Evolutionary conservation across 78 protist genomes (phyloP), one percentile per base, ranked within the genome.

Genomic region (Chrysochromulina tobinii): DNA sequence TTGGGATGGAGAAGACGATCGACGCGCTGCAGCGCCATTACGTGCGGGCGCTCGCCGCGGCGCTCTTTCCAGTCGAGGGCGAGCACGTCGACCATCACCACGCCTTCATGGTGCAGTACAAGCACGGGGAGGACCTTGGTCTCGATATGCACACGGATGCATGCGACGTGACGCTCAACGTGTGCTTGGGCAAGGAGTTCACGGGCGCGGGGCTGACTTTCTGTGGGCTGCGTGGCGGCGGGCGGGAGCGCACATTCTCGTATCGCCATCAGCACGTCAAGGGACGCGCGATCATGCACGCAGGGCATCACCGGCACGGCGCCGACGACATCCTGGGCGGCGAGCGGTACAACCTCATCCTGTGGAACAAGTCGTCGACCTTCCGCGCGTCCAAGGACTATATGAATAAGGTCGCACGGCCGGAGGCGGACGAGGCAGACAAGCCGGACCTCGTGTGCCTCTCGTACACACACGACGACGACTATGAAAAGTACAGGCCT

Each of bases 261-360:
- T 51, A 66, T 20, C 86, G 73, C 68, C 21, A 90, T 58, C 7
- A 58, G 38, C 96, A 95, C 86, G 50, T 1, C 1, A 66, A 57
- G 21, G 97, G 97, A 23, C 64, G 25, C 20, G 94, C 94, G 25
- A 25, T 95, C 27, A 9, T 95, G 38, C 97, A 95, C 86, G 53
- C 89, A n/a, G 97, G 97, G n/a, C 18, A 25, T 27, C 97, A 91
- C 55, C 67, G 95, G 61, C 97, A 95, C 81, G 97, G 97, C 59
- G 97, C 96, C 1, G 73, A 81, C 68, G 87, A 92, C 73, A 54
- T 95, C n/a, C 58, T 27, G 53, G 59, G 91, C 20, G 97, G 97
- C 38, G 94, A 92, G 90, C 90, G 97, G 58, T 54, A 21, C 61
- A 23, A 15, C 50, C 61, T 79, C 50, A 79, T 79, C 87, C 1